phyloP scores from a whole-genome alignment of 768 basidiomycete species.

The Trametopsis cervina region DNA sequence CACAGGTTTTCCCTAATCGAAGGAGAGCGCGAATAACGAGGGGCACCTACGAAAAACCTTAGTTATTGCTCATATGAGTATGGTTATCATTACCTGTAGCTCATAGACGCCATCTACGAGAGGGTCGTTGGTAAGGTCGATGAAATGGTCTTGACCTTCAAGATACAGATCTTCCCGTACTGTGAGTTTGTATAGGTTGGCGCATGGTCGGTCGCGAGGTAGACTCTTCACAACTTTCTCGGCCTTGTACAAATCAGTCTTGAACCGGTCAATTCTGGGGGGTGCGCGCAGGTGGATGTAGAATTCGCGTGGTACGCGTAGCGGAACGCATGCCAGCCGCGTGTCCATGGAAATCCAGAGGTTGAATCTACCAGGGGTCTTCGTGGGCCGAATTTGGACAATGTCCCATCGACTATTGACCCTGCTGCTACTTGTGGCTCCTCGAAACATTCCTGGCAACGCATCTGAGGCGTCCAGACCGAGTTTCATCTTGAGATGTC shows the following conservation, averaged over 20 bases:
- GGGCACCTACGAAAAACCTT: constrained; percentile 65
- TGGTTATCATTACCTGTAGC: constrained; percentile 85
- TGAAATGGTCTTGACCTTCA: constrained; percentile 85
- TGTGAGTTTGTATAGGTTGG: constrained; percentile 75
- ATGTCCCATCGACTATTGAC: constrained; percentile 82
- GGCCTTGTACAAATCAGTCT: constrained; percentile 55
- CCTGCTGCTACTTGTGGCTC: constrained; percentile 29
- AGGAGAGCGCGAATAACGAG: constrained; percentile 76
- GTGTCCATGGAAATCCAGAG: constrained; percentile 84
- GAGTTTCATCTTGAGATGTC: constrained; percentile 40
- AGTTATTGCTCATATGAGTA: too few species aligned
- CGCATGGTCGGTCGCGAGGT: constrained; percentile 70
- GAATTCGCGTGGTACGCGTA: constrained; percentile 87
- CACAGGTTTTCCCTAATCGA: constrained; percentile 79
- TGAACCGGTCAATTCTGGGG: constrained; percentile 61
- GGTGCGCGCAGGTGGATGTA: constrained; percentile 83
- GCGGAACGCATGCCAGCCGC: constrained; percentile 69
- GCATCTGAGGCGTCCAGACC: constrained; percentile 31
- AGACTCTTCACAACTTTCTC: constrained; percentile 72
- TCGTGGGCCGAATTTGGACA: constrained; percentile 78
- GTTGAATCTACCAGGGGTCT: constrained; percentile 72
- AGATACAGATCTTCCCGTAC: constrained; percentile 82
- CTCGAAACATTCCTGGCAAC: constrained; percentile 70
- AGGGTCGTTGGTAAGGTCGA: constrained; percentile 87
- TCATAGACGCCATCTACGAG: constrained; percentile 95